Evolutionary conservation across 2,329 filamentous ascomycete genomes (phyloP).

Genomic region (Penicillium palitans): DNA sequence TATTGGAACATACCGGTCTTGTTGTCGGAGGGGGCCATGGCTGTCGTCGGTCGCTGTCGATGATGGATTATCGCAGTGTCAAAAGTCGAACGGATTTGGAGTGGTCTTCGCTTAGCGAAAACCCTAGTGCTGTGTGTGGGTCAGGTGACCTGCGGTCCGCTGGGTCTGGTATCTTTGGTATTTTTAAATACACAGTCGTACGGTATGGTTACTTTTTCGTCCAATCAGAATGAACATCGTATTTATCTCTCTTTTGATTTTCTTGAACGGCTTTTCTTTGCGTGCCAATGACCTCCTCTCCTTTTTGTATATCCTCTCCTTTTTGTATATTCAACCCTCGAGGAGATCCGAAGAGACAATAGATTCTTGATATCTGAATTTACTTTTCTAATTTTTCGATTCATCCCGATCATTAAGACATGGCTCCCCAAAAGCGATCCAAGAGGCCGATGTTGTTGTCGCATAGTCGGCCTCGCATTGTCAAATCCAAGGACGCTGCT

Average conservation of each 20-base stretch:
- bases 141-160: conserved; percentile 34
- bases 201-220: not conserved
- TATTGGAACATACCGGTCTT: conserved; percentile 47
- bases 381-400: not conserved
- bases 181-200: not conserved
- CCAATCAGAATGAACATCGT: conserved; percentile 5
- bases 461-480: conserved; percentile 48
- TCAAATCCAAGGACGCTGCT: conserved; percentile 36
- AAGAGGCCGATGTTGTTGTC: conserved; percentile 45
- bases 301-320: conserved; percentile 1
- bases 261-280: conserved; percentile 5
- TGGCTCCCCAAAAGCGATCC: conserved; percentile 34
- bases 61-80: conserved; percentile 47
- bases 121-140: conserved; percentile 43
- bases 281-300: not conserved
- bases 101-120: conserved; percentile 44
- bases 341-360: not conserved
- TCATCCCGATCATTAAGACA: conserved; percentile 5
- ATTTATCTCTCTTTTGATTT: conserved; percentile 4
- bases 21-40: conserved; percentile 49
- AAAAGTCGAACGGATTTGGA: conserved; percentile 40
- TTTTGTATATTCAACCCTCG: not conserved
- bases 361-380: too few species aligned
- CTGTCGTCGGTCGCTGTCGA: conserved; percentile 45
- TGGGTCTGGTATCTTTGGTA: conserved; percentile 16